phyloP scores from a whole-genome alignment of 208 protist genomes.

The Crithidia brevicula region DNA sequence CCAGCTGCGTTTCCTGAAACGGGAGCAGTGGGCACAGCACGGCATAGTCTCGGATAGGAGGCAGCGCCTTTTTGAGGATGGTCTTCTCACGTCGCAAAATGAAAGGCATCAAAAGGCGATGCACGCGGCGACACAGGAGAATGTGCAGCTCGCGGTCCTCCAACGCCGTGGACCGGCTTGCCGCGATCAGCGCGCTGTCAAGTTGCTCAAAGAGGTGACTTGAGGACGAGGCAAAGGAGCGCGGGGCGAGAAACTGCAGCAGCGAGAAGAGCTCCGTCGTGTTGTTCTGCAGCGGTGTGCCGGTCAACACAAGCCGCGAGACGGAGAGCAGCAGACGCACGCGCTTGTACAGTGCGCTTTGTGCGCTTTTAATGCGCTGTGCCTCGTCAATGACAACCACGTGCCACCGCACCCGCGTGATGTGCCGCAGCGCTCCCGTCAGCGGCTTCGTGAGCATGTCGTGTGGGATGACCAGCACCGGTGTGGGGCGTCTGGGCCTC shows the following conservation, averaged over 20 bases:
- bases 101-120: conserved; percentile 53
- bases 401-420: conserved; percentile 62
- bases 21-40: conserved; percentile 55
- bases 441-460: conserved; percentile 43
- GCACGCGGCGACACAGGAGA: conserved; percentile 47
- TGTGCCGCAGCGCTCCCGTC: conserved; percentile 33
- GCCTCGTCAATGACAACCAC: conserved; percentile 94
- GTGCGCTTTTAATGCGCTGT: conserved; percentile 88
- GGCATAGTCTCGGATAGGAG: conserved; percentile 41
- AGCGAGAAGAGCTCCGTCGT: conserved; percentile 92
- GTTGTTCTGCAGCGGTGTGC: conserved; percentile 96
- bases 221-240: conserved; percentile 52
- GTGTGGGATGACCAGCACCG: conserved; percentile 51
- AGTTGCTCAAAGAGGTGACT: conserved; percentile 46
- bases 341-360: conserved; percentile 38
- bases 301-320: conserved; percentile 68
- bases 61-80: conserved; percentile 40
- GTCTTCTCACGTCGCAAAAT: conserved; percentile 51
- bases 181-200: conserved; percentile 38
- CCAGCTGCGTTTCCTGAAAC: conserved; percentile 38
- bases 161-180: conserved; percentile 30
- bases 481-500: too few species aligned
- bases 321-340: conserved; percentile 38
- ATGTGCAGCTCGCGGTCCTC: conserved; percentile 49
- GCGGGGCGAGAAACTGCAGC: conserved; percentile 90